Evolutionary conservation across 2,329 filamentous ascomycete species (phyloP).

Genomic region (Colletotrichum lindemuthianum): DNA sequence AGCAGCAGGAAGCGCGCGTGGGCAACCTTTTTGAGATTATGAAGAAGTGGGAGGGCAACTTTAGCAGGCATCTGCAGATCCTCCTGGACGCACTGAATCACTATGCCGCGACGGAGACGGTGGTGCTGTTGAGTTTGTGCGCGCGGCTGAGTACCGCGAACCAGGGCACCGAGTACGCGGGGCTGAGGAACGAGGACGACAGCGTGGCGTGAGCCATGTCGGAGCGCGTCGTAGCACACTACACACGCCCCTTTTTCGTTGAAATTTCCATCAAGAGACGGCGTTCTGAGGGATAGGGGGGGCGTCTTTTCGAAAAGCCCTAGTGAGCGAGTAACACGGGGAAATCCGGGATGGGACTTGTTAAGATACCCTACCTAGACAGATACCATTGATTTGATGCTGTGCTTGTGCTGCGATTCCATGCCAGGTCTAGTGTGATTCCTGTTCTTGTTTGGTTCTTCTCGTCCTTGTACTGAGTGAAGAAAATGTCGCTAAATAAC

Average conservation of each 20-base stretch:
- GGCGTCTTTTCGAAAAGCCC: constrained; percentile 2
- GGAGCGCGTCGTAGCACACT: not conserved
- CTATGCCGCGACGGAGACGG: constrained; percentile 96
- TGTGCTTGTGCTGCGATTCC: constrained; percentile 17
- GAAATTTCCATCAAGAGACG: constrained; percentile 2
- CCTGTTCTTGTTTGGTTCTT: not conserved
- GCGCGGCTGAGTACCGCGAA: constrained; percentile 84
- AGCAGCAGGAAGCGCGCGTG: constrained; percentile 61
- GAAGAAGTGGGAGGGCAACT: constrained; percentile 92
- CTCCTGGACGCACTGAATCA: constrained; percentile 95
- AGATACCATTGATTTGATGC: constrained; percentile 32
- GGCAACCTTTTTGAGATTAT: constrained; percentile 87
- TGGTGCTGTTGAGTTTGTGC: constrained; percentile 89
- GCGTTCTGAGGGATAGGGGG: constrained; percentile 15
- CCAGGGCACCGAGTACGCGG: constrained; percentile 75
- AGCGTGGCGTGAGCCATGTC: constrained; percentile 12
- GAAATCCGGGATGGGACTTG: constrained; percentile 1
- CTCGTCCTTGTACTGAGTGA: not conserved
- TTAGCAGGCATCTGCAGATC: constrained; percentile 91
- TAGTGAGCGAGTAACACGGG: not conserved
- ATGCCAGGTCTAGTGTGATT: not conserved
- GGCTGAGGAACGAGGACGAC: constrained; percentile 68
- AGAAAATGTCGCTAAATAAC: too few species aligned
- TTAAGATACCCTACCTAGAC: constrained; percentile 19
- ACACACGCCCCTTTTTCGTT: constrained; percentile 1